These are phyloP conservation scores for Simplicillium sp. DNA, from an alignment of 2,329 filamentous ascomycete genomes.

Conservation along the genomic window DNA sequence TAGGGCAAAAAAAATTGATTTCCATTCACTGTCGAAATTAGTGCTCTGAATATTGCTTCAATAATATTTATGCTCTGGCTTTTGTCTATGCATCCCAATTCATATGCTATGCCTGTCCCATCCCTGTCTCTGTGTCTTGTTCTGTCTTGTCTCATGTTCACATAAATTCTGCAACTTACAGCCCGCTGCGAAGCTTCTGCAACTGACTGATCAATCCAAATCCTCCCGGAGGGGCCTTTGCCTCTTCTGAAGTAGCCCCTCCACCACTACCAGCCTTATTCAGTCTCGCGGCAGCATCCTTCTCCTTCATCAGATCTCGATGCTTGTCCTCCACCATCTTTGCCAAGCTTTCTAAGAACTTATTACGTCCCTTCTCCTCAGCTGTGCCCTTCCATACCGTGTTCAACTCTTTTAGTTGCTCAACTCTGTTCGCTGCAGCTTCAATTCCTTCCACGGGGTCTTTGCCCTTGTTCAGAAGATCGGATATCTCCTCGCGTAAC, in stretches of 20 bases:
- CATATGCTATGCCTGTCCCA: too few relatives aligned
- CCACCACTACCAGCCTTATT: constrained; percentile 14
- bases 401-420: constrained; percentile 66
- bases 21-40: too few relatives aligned
- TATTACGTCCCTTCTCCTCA: constrained; percentile 76
- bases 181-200: constrained; percentile 47
- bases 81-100: too few relatives aligned
- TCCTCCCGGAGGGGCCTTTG: constrained; percentile 31
- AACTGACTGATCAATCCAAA: constrained; percentile 55
- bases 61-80: too few relatives aligned
- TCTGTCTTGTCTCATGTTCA: too few relatives aligned
- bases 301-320: constrained; percentile 40
- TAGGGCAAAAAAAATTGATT: neutral
- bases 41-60: too few relatives aligned
- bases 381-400: constrained; percentile 92
- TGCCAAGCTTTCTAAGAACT: constrained; percentile 72
- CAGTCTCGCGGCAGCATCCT: constrained; percentile 24
- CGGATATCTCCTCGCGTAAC: constrained; percentile 61
- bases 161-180: constrained; percentile 19
- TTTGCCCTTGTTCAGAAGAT: constrained; percentile 47
- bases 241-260: constrained; percentile 13
- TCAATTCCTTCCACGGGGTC: constrained; percentile 60
- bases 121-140: too few relatives aligned
- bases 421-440: constrained; percentile 63
- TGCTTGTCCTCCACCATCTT: constrained; percentile 74